Base-by-base conservation (phyloP, 371 early-diverging fungal genomes). In the Massospora cicadina region DNA sequence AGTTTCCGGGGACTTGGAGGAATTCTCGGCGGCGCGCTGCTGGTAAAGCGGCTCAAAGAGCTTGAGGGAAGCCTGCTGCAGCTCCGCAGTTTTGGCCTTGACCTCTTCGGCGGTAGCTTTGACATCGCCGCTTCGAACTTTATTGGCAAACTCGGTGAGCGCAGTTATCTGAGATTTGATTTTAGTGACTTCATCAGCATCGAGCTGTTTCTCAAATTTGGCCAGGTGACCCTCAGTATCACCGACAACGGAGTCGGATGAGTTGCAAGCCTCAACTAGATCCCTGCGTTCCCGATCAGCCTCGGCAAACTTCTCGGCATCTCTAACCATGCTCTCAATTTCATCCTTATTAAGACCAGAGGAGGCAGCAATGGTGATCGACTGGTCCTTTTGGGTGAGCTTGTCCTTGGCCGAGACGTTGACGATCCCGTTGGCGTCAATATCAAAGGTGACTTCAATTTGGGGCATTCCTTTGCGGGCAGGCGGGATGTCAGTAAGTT, bases 351-450 rank as follows among this genome's bases (percentile, higher is more conserved):
- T 89, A 53, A 99, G 80, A 69, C 99, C 99, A 59, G 95, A 92
- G 1, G 93, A 91, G 57, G 98, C 98, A 58, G 93, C 89, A 71
- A 99, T 91, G 65, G 96, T 94, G 76, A 98, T 87, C 70, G 90
- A 86, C 76, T 93, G 95, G 74, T 93, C 92, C 64, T 87, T 87
- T 74, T 89, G 86, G 67, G 98, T 95, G 64, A 90, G 88, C 79
- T 90, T 88, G 81, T 99, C 99, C 81, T 89, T 89, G 69, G 99
- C 99, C 43, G 82, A 77, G 33, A 99, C 98, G 71, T 95, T 97
- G 73, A 95, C 93, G 72, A 98, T 98, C 76, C 99, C 99, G 75
- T 99, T 95, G 10, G 98, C 95, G 78, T 99, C 99, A 72, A 98
- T 93, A 74, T 98, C 97, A 74, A 99, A 99, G 57, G 94, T 89